phyloP scores from a whole-genome alignment of 345 rosid species.

The Corchorus olitorius region DNA sequence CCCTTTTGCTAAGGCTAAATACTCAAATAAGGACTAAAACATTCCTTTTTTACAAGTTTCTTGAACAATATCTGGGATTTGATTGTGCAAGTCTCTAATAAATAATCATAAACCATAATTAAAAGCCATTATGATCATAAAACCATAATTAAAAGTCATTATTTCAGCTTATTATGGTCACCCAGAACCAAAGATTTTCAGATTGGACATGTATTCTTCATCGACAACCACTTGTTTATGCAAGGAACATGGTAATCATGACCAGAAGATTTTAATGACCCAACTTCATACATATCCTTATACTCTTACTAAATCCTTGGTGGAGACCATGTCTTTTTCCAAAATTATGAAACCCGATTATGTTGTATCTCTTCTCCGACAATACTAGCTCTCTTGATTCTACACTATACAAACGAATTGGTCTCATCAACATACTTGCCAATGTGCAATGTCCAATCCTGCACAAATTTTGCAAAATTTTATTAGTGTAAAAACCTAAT shows the following conservation, averaged over 20 bases:
- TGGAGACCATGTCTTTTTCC: no score
- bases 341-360: no score
- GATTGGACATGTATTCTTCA: conserved; percentile 86
- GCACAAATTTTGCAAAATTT: neutral
- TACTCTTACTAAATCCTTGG: no score
- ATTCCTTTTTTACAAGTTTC: conserved; percentile 27
- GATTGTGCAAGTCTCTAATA: conserved; percentile 15
- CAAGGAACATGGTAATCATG: conserved; percentile 78
- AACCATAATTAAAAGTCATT: no score
- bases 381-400: no score
- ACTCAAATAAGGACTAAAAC: no score
- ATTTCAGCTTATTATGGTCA: conserved; percentile 36
- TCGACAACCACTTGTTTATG: conserved; percentile 80
- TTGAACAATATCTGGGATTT: conserved; percentile 23
- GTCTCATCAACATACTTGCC: no score
- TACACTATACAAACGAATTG: no score
- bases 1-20: no score
- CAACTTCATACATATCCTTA: conserved; percentile 58
- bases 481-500: neutral
- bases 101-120: neutral
- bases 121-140: no score
- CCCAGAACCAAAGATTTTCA: conserved; percentile 70
- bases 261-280: conserved; percentile 54
- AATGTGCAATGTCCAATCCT: no score
- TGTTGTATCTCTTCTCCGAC: no score